A percentile compares a stretch with the other conserved stretches of the same genome.
Evolutionary conservation across 2,329 filamentous ascomycete species (phyloP).

Genomic region (Penicillium expansum): DNA sequence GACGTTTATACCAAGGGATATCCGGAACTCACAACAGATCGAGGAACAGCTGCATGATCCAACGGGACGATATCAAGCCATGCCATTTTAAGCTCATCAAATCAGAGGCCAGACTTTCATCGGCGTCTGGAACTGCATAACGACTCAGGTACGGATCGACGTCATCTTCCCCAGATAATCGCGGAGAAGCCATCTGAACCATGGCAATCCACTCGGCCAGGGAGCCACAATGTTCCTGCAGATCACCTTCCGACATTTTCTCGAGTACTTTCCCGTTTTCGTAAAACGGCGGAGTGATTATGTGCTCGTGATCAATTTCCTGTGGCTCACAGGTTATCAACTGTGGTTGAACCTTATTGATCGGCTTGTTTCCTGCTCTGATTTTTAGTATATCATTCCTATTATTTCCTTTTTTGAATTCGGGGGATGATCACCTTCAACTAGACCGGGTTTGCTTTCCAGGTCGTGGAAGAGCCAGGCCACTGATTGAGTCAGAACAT

Average conservation of each 20-base stretch:
- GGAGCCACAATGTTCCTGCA: slow-evolving; percentile 61
- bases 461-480: slow-evolving; percentile 78
- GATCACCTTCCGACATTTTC: slow-evolving; percentile 39
- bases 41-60: slow-evolving; percentile 40
- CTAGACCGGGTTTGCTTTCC: slow-evolving; percentile 22
- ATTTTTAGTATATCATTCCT: neutral
- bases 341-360: slow-evolving; percentile 40
- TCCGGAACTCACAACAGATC: slow-evolving; percentile 35
- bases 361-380: slow-evolving; percentile 30
- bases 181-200: slow-evolving; percentile 47
- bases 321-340: slow-evolving; percentile 30
- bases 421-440: slow-evolving; percentile 43
- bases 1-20: neutral
- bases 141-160: slow-evolving; percentile 47
- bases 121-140: slow-evolving; percentile 39
- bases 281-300: slow-evolving; percentile 33
- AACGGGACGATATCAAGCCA: slow-evolving; percentile 41
- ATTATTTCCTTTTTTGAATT: neutral
- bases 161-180: slow-evolving; percentile 36
- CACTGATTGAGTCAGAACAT: slow-evolving; percentile 65
- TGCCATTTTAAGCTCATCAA: slow-evolving; percentile 44
- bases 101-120: slow-evolving; percentile 22
- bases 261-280: slow-evolving; percentile 21
- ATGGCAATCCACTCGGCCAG: slow-evolving; percentile 63
- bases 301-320: slow-evolving; percentile 23